Percentiles rank a stretch among this genome's conserved stretches.
phyloP scores from a whole-genome alignment of 345 rosid genomes.

The Syzygium aqueum region DNA sequence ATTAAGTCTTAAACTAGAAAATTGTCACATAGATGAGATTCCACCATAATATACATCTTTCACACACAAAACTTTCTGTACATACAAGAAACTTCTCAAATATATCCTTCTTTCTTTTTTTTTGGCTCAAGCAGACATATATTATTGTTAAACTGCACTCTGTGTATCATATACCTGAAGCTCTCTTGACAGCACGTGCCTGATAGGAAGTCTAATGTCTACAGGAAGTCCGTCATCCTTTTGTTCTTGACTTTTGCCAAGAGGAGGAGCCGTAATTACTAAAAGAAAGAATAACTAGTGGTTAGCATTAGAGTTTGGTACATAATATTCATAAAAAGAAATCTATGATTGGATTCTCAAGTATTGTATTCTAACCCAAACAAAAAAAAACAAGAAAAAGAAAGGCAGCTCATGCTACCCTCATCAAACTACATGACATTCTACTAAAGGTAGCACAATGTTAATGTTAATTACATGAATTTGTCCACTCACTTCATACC shows the following conservation, averaged over 20 bases:
- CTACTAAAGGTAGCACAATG: background rate
- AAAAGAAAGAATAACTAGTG: constrained; percentile 7
- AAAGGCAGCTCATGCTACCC: background rate
- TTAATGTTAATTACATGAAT: background rate
- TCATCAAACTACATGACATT: background rate
- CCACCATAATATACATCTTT: background rate
- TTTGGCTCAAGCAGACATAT: background rate
- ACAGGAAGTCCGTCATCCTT: constrained; percentile 60
- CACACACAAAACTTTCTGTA: background rate
- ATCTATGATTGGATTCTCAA: background rate
- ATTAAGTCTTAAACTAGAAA: background rate
- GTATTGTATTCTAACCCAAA: background rate
- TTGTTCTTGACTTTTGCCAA: constrained; percentile 39
- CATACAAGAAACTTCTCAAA: background rate
- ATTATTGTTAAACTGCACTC: constrained; percentile 31
- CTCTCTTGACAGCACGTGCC: constrained; percentile 81
- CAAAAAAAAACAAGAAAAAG: background rate
- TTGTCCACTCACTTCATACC: background rate
- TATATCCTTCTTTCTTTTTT: background rate
- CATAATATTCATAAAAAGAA: background rate
- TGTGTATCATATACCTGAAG: constrained; percentile 55
- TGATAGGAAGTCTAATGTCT: constrained; percentile 82
- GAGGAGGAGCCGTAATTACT: constrained; percentile 71
- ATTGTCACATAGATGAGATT: background rate
- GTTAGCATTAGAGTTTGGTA: background rate